Evolutionary conservation across 2,329 filamentous ascomycete species (phyloP).

Genomic region (Chaetomium strumarium): DNA sequence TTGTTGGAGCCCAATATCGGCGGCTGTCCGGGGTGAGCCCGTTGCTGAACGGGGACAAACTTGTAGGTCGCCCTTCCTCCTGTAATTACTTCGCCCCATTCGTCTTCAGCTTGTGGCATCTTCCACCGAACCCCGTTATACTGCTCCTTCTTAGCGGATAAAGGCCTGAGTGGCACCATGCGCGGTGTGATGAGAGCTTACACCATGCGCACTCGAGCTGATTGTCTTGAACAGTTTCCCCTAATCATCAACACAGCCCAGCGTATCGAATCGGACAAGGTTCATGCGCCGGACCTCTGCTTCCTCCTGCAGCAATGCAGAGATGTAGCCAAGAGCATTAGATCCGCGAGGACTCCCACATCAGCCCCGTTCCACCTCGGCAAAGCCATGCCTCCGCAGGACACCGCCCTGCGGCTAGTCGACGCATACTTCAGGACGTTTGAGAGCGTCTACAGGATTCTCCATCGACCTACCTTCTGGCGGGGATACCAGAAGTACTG

Average conservation of each 20-base stretch:
- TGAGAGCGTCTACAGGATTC: constrained; percentile 50
- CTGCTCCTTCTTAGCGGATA: too few relatives aligned
- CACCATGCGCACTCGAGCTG: constrained; percentile 11
- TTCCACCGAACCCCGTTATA: neutral
- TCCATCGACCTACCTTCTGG: constrained; percentile 53
- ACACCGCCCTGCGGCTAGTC: constrained; percentile 42
- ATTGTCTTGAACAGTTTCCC: constrained; percentile 23
- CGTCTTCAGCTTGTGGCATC: neutral
- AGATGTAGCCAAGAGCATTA: constrained; percentile 45
- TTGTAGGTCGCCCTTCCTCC: constrained; percentile 31
- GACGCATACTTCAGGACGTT: constrained; percentile 43
- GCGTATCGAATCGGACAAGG: constrained; percentile 24
- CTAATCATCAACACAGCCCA: constrained; percentile 21
- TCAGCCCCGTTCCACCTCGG: constrained; percentile 35
- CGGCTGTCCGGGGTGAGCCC: constrained; percentile 46
- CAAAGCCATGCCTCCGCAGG: constrained; percentile 40
- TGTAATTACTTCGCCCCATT: neutral
- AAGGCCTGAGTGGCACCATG: neutral
- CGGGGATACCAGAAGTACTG: constrained; percentile 48
- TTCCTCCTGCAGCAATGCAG: constrained; percentile 46
- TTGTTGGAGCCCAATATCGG: constrained; percentile 18
- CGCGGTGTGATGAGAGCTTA: too few relatives aligned
- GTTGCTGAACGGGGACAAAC: constrained; percentile 41
- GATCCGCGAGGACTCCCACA: constrained; percentile 41
- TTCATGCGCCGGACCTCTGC: constrained; percentile 25